Evolutionary conservation across 306 rosid genomes (phyloP), one percentile per base, ranked within the genome.

Genomic region (Mucuna pruriens): DNA sequence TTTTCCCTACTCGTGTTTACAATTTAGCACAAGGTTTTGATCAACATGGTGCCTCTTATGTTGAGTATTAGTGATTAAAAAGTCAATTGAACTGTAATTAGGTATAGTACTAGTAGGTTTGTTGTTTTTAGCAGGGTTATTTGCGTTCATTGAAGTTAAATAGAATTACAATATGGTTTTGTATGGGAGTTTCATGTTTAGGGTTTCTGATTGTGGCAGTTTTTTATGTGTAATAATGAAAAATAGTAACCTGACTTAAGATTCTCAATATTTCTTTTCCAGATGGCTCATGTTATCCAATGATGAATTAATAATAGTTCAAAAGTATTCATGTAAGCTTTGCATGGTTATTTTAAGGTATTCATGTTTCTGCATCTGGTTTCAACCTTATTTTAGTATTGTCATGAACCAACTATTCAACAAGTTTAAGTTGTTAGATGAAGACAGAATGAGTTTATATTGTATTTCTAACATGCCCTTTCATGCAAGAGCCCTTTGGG

Each of bases 351-450:
- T 55, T 84, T 72, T 33, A 72, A 9, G 76, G 76, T 15, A 40
- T 76, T 61, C 71, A 49, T 84, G 85, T 64, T 82, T 80, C 34
- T 80, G n/a, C 40, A 6, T 44, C 16, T 66, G 79, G 73, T 49
- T 36, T 38, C 23, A 25, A 25, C 60, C 80, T 80, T 62, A 55
- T 80, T 33, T 61, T 31, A 42, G 77, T 61, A 1, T 22, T 2
- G 4, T 9, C 16, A 7, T 19, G 6, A 20, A 22, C 62, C 31
- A 55, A 55, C 31, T 51, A 51, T 17, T 49, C 22, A 9, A 16
- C 16, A 19, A 2, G 26, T 13, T 19, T 20, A 55, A 55, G 62
- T 16, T 22, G 11, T 54, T 19, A 22, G 11, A 22, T 55, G 5
- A 52, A 6, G 58, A 8, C 62, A 22, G 33, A 20, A 55, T 55